These are phyloP conservation scores for Chiua sp. DNA, from an alignment of 1,284 basidiomycete genomes.

Conservation along the genomic window DNA sequence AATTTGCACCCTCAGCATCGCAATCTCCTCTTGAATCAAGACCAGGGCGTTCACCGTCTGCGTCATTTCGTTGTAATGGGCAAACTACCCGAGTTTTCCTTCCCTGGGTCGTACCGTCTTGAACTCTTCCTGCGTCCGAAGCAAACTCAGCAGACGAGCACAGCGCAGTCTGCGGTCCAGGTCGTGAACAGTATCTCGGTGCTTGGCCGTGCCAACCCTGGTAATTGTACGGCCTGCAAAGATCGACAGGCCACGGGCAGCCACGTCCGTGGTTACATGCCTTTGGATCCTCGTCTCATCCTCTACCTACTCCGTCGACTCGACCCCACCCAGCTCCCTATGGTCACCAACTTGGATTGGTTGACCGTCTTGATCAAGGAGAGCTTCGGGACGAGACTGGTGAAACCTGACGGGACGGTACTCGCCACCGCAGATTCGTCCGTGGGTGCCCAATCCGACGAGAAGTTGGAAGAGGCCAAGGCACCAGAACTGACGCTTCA, in stretches of 20 bases:
- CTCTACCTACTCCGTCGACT: conserved; percentile 15
- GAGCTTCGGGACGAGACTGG: conserved; percentile 16
- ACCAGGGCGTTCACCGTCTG: neutral
- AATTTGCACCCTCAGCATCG: neutral
- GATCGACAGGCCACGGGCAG: conserved; percentile 15
- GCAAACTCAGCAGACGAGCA: neutral
- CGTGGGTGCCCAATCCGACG: no score
- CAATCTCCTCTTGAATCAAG: conserved; percentile 12
- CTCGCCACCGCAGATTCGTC: conserved; percentile 6
- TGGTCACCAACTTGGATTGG: conserved; percentile 5
- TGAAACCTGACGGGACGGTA: conserved; percentile 18
- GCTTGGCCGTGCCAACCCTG: conserved; percentile 11
- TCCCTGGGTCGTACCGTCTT: conserved; percentile 21
- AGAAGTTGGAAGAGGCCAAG: neutral
- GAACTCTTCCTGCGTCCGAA: conserved; percentile 19
- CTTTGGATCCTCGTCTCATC: conserved; percentile 18
- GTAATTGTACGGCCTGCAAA: conserved; percentile 14
- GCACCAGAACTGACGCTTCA: neutral
- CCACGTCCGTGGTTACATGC: conserved; percentile 18
- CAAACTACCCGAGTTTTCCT: conserved; percentile 22
- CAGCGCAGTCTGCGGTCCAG: neutral
- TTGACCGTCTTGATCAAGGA: conserved; percentile 8
- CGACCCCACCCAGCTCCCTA: neutral
- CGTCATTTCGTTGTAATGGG: conserved; percentile 14
- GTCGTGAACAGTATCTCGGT: conserved; percentile 23